These are phyloP conservation scores for Aureobasidium sp. DNA, from an alignment of 2,329 filamentous ascomycete genomes.

Conservation along the genomic window DNA sequence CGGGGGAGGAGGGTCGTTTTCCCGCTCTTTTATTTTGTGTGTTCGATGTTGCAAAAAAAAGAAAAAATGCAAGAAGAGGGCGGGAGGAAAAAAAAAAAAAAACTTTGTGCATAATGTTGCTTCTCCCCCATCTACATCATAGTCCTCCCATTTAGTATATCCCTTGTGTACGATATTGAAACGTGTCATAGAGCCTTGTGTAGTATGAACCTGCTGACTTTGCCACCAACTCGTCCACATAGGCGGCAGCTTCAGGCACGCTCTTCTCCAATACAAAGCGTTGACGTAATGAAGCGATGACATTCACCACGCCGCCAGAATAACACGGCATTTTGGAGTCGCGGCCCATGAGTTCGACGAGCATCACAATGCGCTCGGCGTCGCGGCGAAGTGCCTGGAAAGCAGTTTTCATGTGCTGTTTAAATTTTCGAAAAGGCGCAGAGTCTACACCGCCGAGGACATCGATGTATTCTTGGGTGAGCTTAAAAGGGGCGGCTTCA, in stretches of 20 bases:
- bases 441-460: conserved; percentile 67
- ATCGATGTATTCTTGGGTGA: conserved; percentile 79
- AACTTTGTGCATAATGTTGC: too few relatives aligned
- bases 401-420: conserved; percentile 70
- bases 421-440: conserved; percentile 65
- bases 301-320: conserved; percentile 62
- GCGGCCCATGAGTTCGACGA: conserved; percentile 76
- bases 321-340: conserved; percentile 83
- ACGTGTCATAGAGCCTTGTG: conserved; percentile 75
- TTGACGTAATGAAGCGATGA: conserved; percentile 60
- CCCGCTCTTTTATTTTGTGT: too few relatives aligned
- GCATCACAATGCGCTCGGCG: conserved; percentile 71
- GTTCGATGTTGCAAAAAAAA: too few relatives aligned
- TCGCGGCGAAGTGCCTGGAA: conserved; percentile 74
- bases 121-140: too few relatives aligned
- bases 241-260: conserved; percentile 70
- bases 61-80: too few relatives aligned
- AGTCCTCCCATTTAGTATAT: conserved; percentile 52
- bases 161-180: conserved; percentile 80
- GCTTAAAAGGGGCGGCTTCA: conserved; percentile 78
- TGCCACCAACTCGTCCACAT: conserved; percentile 76
- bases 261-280: conserved; percentile 77
- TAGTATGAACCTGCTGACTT: conserved; percentile 80
- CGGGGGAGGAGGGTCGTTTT: too few relatives aligned
- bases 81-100: too few relatives aligned